Evolutionary conservation across 495 filamentous ascomycete species (phyloP), one percentile per base, ranked within the genome.

Genomic region (Hypoxylon lenormandii): DNA sequence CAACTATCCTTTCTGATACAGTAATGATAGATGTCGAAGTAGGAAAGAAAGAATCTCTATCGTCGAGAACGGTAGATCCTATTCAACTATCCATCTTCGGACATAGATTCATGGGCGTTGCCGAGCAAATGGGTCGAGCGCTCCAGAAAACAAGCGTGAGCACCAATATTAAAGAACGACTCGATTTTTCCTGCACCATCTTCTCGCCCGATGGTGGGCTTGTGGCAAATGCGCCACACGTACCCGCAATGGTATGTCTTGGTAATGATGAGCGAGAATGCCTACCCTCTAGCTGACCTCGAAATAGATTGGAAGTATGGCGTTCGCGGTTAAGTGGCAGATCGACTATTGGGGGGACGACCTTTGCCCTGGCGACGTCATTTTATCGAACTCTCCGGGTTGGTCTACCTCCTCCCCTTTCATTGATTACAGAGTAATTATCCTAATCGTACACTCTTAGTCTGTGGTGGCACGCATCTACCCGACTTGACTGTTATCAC

Each of bases 61-160:
- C 26, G 26, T 3, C 26, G 85, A 77, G 79, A 83, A 60, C 26
- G 26, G 30, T 16, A 0, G 42, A 45, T 19, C 94, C 94, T 0
- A 96, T 98, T 74, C 90, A 94, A 79, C 86, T 98, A 4, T 94
- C 88, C 74, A 95, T 98, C 62, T 98, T 98, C 72, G 92, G 92
- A 0, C 93, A 98, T 76, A 82, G 94, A 0, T 98, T 98, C 80
- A 98, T 98, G 94, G 92, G 92, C 7, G 96, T 98, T 73, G 94
- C 94, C 0, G 94, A 98, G 79, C 94, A 97, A 76, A 97, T 97
- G 94, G 94, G 94, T 4, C 82, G 92, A 51, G 92, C 94, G 1
- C 81, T 98, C 23, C 94, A 97, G 69, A 98, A 97, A 83, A 98
- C 94, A 0, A 93, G 91, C 64, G 93, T 98, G 49, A 94, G 91